Percentiles rank a stretch among this genome's conserved stretches.
Conservation (phyloP, 345 rosid species). For the Hibiscus mutabilis region DNA sequence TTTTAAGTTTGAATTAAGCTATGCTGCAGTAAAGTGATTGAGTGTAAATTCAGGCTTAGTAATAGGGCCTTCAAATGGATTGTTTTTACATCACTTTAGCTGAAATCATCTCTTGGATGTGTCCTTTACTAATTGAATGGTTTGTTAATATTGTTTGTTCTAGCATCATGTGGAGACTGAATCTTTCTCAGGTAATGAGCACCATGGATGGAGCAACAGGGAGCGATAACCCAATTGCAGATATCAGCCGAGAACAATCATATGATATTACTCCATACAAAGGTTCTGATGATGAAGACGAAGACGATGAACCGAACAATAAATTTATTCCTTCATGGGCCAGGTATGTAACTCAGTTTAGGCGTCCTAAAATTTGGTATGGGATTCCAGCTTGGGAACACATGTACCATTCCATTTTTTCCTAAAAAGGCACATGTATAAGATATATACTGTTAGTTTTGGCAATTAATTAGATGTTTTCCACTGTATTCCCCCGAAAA, state of each 20-base stretch:
- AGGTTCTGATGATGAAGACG: conserved; percentile 76
- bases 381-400: background rate
- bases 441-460: background rate
- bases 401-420: background rate
- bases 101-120: background rate
- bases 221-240: background rate
- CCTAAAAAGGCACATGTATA: background rate
- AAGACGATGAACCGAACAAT: conserved; percentile 24
- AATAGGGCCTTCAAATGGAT: background rate
- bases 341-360: conserved; percentile 44
- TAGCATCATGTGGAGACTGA: conserved; percentile 9
- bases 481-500: background rate
- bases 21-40: background rate
- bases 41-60: background rate
- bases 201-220: conserved; percentile 22
- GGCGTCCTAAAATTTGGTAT: background rate
- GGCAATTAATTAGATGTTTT: background rate
- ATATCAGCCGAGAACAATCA: conserved; percentile 44
- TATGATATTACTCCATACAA: conserved; percentile 89
- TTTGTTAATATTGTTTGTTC: background rate
- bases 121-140: conserved; percentile 1
- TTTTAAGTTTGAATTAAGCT: background rate
- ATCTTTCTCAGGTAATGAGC: conserved; percentile 31
- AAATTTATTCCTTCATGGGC: conserved; percentile 90
- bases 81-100: background rate